Evolutionary conservation across 768 basidiomycete genomes (phyloP), one percentile per base, ranked within the genome.

Genomic region (Asterophora lycoperdoides): DNA sequence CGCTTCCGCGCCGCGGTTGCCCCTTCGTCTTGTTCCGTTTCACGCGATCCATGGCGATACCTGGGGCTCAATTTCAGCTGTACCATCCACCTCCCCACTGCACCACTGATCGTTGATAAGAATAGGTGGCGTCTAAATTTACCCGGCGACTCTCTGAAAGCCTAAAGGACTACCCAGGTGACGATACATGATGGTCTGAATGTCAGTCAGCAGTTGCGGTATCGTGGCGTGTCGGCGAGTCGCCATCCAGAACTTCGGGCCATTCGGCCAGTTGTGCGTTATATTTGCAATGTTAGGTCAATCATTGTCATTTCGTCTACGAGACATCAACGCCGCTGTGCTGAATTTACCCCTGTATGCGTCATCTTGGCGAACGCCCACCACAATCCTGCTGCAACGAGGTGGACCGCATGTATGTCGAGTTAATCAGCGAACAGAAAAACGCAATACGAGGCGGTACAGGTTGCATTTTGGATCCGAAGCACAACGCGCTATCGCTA

Each of bases 101-200:
- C 46, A 6, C 29, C 23, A 20, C 17, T 48, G 54, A 52, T 55
- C 41, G 48, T 48, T 15, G 43, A 55, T 49, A 55, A 51, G 37
- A 41, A 29, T 23, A 1, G 20, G 15, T 44, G 33, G 49, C 43
- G 42, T 28, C 33, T 6, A 42, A 29, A 9, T 14, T 40, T 19
- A 47, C 10, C 35, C 1, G 40, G n/a, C 13, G 7, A 30, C 9
- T 8, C 29, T 33, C 20, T 23, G 23, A 44, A 17, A 23, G 26
- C 20, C 17, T 30, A 44, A 17, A 23, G 26, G 33, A 45, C 14
- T 47, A 44, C 18, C 11, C 46, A 52, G 48, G 47, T 35, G 43
- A 48, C 33, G 39, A 28, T 20, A 37, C 34, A 32, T 35, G 37
- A 41, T 34, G 42, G 20, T 18, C 40, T 19, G 19, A 4, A 41